Base-by-base conservation (phyloP, 345 rosid genomes). In the Aquilaria malaccensis region DNA sequence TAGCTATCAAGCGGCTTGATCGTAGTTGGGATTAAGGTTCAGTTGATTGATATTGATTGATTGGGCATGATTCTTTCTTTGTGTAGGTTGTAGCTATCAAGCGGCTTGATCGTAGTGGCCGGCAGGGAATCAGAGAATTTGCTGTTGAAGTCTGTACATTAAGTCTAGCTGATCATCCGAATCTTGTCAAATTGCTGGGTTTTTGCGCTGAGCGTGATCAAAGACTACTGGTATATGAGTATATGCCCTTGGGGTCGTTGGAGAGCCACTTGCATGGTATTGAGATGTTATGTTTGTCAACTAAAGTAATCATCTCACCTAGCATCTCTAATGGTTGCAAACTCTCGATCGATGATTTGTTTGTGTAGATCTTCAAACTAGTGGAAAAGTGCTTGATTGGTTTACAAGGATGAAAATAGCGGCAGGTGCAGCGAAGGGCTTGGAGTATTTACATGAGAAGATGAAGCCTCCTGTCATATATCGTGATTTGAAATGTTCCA, bases 1-100 rank as follows among this genome's bases (percentile, higher is more conserved):
- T 89, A 13, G 98, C 98, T 4, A 85, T 89, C 77, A 92, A 92
- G 83, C 95, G 82, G 71, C 95, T 92, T 55, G 89, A 92, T 59
- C 90, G 76, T 30, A 77, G 81, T 73, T 22, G 1, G 22, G 22
- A 22, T 22, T 22, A 22, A 22, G 22, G 22, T 22, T 22, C 22
- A 22, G 22, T 22, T 22, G 22, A 22, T 22, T 22, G 22, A 22
- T 22, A 22, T 22, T 22, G 22, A 22, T 22, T 22, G 22, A 22
- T 22, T 22, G 22, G 22, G 22, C 22, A 22, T 22, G 22, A 22
- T 22, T 22, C 22, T 22, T n/a, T 59, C 58, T 56, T 51, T 60
- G 37, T 66, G 63, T 73, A 91, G 96, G 85, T 69, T 65, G 95
- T 89, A 13, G 98, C 98, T 4, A 85, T 89, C 77, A 92, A 92